Percentiles rank a stretch among this genome's conserved stretches.
Conservation (phyloP, 164 flowering plant species). For the Houttuynia cordata region DNA sequence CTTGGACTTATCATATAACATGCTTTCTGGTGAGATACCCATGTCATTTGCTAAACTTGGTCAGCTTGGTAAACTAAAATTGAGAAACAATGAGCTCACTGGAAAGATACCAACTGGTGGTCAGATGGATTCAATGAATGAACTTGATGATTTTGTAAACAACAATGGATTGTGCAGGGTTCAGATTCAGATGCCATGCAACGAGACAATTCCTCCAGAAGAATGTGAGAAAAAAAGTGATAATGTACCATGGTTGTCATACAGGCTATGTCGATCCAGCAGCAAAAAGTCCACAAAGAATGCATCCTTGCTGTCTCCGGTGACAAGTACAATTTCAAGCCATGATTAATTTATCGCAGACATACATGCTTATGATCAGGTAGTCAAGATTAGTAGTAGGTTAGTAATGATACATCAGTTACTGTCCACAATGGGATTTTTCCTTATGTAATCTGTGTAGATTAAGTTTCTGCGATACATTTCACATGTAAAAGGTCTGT, state of each 20-base stretch:
- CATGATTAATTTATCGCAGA: no score
- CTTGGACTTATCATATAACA: conserved; percentile 33
- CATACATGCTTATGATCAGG: no score
- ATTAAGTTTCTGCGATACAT: no score
- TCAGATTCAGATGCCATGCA: conserved; percentile 30
- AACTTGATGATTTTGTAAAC: conserved; percentile 25
- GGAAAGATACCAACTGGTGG: conserved; percentile 28
- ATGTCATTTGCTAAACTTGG: conserved; percentile 19
- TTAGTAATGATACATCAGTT: no score
- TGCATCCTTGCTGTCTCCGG: not conserved
- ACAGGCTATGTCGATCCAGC: conserved; percentile 2
- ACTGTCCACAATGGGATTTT: no score
- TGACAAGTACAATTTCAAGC: no score
- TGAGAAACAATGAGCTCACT: conserved; percentile 28
- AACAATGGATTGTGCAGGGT: conserved; percentile 40
- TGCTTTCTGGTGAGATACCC: conserved; percentile 36
- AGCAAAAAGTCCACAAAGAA: not conserved
- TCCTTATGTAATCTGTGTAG: no score
- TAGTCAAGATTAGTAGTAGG: no score
- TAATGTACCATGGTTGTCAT: conserved; percentile 17
- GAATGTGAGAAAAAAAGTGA: conserved; percentile 5
- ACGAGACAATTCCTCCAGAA: conserved; percentile 1
- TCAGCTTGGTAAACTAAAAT: conserved; percentile 20
- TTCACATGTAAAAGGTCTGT: no score
- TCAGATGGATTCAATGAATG: conserved; percentile 34